phyloP scores from a whole-genome alignment of 139 green algal species.

The Tetratostichococcus sp. region DNA sequence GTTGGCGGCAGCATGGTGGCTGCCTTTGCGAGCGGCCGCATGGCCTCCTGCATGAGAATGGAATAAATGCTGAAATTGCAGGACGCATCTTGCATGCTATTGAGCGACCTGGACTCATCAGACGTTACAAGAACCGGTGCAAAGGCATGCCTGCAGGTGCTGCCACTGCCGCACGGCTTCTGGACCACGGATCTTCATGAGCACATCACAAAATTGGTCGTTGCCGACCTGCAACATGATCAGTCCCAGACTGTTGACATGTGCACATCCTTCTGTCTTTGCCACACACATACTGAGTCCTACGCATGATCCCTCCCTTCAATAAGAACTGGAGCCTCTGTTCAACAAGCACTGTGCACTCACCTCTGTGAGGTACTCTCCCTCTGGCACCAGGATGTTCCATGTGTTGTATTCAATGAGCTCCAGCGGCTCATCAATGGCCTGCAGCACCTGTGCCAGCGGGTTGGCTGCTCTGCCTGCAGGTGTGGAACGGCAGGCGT shows the following conservation, averaged over 20 bases:
- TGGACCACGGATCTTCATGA: slow-evolving; percentile 38
- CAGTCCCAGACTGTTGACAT: too few species aligned
- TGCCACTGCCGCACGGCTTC: slow-evolving; percentile 49
- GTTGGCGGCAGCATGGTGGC: slow-evolving; percentile 76
- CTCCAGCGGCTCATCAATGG: slow-evolving; percentile 76
- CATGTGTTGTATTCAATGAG: slow-evolving; percentile 88
- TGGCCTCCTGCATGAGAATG: slow-evolving; percentile 55
- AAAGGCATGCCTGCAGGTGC: not conserved
- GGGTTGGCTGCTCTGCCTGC: slow-evolving; percentile 72
- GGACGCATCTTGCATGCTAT: slow-evolving; percentile 9
- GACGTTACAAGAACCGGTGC: not conserved
- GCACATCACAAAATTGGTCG: slow-evolving; percentile 67
- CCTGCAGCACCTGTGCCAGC: slow-evolving; percentile 72
- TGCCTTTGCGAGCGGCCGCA: slow-evolving; percentile 79
- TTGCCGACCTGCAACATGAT: slow-evolving; percentile 55
- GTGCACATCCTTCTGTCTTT: not conserved
- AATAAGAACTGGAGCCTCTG: too few species aligned
- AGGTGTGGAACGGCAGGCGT: not conserved
- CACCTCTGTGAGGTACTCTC: slow-evolving; percentile 69
- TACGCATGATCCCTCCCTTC: too few species aligned
- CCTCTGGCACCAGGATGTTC: slow-evolving; percentile 94
- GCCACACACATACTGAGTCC: too few species aligned
- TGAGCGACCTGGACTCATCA: slow-evolving; percentile 10
- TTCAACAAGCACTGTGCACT: too few species aligned
- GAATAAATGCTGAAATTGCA: too few species aligned